phyloP scores from a whole-genome alignment of 352 stramenopile species.

The Phytophthora palmivora region DNA sequence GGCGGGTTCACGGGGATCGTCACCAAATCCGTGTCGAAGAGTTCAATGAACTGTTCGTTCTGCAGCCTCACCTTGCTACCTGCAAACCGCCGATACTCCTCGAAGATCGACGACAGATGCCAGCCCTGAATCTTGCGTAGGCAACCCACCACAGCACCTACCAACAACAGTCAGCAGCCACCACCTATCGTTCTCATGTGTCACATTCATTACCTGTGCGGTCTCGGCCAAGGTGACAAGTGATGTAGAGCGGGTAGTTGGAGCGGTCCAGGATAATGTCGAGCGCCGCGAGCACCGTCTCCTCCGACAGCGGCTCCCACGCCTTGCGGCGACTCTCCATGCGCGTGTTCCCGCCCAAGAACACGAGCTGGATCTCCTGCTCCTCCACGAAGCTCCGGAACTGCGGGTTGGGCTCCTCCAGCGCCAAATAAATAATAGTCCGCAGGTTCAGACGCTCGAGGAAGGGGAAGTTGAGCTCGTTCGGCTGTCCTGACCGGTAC shows the following conservation, averaged over 20 bases:
- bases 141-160: constrained; percentile 89
- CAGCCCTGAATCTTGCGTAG: constrained; percentile 94
- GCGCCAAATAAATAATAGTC: constrained; percentile 93
- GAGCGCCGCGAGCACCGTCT: constrained; percentile 91
- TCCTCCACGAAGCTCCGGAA: constrained; percentile 92
- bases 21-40: constrained; percentile 95
- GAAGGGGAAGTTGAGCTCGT: constrained; percentile 94
- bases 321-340: constrained; percentile 89
- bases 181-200: neutral
- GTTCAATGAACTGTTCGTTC: constrained; percentile 95
- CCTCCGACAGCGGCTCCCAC: constrained; percentile 87
- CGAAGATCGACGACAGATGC: constrained; percentile 94
- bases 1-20: constrained; percentile 82
- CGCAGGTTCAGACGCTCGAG: constrained; percentile 90
- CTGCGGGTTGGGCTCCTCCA: constrained; percentile 90
- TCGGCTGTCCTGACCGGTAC: constrained; percentile 91
- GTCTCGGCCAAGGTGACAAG: constrained; percentile 90
- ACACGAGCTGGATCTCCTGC: constrained; percentile 90
- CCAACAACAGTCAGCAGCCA: constrained; percentile 1
- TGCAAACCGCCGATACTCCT: constrained; percentile 93
- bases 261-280: constrained; percentile 89
- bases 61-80: constrained; percentile 91
- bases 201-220: constrained; percentile 70
- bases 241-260: constrained; percentile 93
- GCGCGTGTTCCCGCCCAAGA: constrained; percentile 88